Base-by-base conservation (phyloP, 2,329 filamentous ascomycete genomes). In the Cercospora brassicicola region DNA sequence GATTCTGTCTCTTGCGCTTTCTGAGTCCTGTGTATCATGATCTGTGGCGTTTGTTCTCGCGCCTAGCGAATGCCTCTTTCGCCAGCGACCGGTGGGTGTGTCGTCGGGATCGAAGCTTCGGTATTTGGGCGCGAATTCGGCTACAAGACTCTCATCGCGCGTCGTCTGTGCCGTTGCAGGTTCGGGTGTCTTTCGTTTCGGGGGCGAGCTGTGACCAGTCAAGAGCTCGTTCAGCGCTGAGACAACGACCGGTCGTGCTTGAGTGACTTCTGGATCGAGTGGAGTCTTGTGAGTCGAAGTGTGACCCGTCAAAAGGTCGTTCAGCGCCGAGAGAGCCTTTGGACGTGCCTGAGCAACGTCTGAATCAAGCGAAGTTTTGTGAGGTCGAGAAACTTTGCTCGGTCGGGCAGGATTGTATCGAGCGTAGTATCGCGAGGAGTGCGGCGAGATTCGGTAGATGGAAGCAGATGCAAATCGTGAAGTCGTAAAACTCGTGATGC, bases 401-500 rank as follows among this genome's bases (percentile, higher is more conserved):
- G 31, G 8, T 8, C 60, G 60, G 7, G 15, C n/a, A 10, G 30
- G 42, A 65, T 62, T 42, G 42, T 28, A 65, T 39, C 36, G 56
- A 48, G 55, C 18, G 42, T 56, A 23, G 36, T 28, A 45, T 39
- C 57, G 20, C 28, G 36, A 36, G 39, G 26, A 20, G 64, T 36
- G 30, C 7, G 48, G 23, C 26, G 33, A 20, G 15, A 33, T 28
- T 9, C 33, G 61, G 39, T 36, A 11, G 28, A 57, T 48, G 56
- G 15, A 55, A 57, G 48, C 42, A 55, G 31, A 39, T 26, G 30
- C n/a, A 31, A 57, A 20, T 67, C 67, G 70, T 69, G 61, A 66
- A 65, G 60, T 71, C 66, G 70, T 72, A 13, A 53, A 33, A 48
- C 18, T 70, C 72, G 72, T 72, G n/a, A 72, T 23, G 64, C 69